phyloP scores from a whole-genome alignment of 495 filamentous ascomycete genomes.

The Xylaria telfairii region DNA sequence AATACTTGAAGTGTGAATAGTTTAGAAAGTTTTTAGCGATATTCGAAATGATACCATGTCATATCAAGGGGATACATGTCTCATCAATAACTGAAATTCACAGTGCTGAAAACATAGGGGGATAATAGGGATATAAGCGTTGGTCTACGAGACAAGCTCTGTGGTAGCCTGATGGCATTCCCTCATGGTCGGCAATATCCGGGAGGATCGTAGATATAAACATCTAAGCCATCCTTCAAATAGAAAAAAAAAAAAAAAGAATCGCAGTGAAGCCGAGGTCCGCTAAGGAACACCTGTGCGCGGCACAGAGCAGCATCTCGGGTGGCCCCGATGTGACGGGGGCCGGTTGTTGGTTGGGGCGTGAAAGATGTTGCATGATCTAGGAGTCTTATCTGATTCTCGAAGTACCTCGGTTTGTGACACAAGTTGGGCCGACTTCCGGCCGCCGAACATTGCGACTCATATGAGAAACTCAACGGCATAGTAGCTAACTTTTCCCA shows the following conservation, averaged over 20 bases:
- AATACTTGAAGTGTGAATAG: background rate
- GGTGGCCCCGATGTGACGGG: background rate
- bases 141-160: background rate
- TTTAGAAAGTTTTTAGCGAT: background rate
- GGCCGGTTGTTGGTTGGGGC: background rate
- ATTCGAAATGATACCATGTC: background rate
- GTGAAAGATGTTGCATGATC: background rate
- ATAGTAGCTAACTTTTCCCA: background rate
- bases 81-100: background rate
- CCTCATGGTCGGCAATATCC: constrained; percentile 1
- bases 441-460: background rate
- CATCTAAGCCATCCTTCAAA: constrained; percentile 6
- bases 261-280: background rate
- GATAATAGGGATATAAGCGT: background rate
- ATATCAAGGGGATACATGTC: background rate
- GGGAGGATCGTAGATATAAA: constrained; percentile 10
- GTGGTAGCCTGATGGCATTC: background rate
- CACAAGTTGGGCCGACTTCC: background rate
- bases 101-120: background rate
- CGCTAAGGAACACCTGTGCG: background rate
- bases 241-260: background rate
- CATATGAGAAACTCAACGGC: background rate
- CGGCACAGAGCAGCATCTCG: background rate
- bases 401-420: background rate
- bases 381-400: background rate